These are phyloP conservation scores for Eimeria sp. DNA, from an alignment of 169 alveolate genomes.

Conservation along the genomic window DNA sequence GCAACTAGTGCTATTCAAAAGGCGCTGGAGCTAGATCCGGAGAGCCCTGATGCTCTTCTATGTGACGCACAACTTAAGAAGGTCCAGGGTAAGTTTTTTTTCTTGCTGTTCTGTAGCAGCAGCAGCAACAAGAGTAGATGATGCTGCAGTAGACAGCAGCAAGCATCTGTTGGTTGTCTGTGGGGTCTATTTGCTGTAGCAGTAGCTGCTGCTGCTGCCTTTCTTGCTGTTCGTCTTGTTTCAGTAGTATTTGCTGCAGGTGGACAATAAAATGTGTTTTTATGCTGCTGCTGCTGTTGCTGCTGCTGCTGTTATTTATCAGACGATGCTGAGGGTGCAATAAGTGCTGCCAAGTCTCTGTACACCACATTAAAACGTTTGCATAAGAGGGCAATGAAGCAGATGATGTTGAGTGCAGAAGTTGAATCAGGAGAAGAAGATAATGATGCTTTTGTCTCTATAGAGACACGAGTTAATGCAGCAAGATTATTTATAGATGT, in stretches of 20 bases:
- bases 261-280: too few relatives aligned
- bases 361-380: not conserved
- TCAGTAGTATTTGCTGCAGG: not conserved
- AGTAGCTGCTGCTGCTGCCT: not conserved
- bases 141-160: not conserved
- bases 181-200: not conserved
- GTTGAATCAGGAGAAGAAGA: not conserved
- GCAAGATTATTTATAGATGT: conserved; percentile 7
- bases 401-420: not conserved
- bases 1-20: not conserved
- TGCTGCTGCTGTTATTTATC: not conserved
- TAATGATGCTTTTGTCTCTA: not conserved
- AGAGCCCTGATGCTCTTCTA: conserved; percentile 59
- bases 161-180: not conserved
- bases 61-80: conserved; percentile 49
- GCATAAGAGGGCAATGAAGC: not conserved
- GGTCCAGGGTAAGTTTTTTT: conserved; percentile 16
- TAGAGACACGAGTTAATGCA: conserved; percentile 33
- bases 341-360: conserved; percentile 5
- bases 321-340: conserved; percentile 39
- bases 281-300: not conserved
- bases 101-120: conserved; percentile 9
- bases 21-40: conserved; percentile 36
- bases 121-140: not conserved
- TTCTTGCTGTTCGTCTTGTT: too few relatives aligned